Base-by-base conservation (phyloP, 2,329 filamentous ascomycete genomes). In the Nigrospora oryzae region DNA sequence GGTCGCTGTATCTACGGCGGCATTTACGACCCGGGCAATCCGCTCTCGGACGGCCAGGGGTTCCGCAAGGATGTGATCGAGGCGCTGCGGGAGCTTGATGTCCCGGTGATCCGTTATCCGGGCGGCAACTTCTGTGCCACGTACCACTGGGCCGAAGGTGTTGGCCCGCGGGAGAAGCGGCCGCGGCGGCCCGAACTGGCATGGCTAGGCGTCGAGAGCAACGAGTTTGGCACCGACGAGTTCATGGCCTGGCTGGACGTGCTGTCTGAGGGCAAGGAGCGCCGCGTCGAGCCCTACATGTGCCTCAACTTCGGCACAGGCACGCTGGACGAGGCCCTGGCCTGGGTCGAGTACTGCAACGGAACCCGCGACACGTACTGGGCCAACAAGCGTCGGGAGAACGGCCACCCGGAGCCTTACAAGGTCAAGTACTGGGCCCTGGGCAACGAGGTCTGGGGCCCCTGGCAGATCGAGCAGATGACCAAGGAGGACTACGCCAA, bases 321-420 rank as follows among this genome's bases (percentile, higher is more conserved):
- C 49, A 81, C 70, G 35, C 64, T 68, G 5, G 63, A 69, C 48
- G 67, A 70, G 63, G 75, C 70, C 2, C 71, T 91, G 31, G 85
- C 74, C 11, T 93, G 87, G 87, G 71, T 93, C 16, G 87, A 93
- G 60, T 93, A 93, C 69, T 93, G 88, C 70, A 93, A 93, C 66
- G 82, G 81, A 3, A 78, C 75, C n/a, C 71, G 74, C 45, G 77
- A 90, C 63, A 90, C 84, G 11, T 77, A 91, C 69, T 93, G 89
- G 61, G 87, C 87, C 50, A 90, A 91, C 59, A 70, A 90, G 41
- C 80, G 88, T 31, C 76, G 87, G 12, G 74, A 83, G 54, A 84
- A 93, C 63, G 87, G 87, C 11, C 81, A 78, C 31, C 73, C 83
- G 45, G 77, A 89, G 65, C 88, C 87, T 5, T 91, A 91, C 65